Evolutionary conservation across 2,329 filamentous ascomycete species (phyloP).

Genomic region (Pseudogymnoascus sp.): DNA sequence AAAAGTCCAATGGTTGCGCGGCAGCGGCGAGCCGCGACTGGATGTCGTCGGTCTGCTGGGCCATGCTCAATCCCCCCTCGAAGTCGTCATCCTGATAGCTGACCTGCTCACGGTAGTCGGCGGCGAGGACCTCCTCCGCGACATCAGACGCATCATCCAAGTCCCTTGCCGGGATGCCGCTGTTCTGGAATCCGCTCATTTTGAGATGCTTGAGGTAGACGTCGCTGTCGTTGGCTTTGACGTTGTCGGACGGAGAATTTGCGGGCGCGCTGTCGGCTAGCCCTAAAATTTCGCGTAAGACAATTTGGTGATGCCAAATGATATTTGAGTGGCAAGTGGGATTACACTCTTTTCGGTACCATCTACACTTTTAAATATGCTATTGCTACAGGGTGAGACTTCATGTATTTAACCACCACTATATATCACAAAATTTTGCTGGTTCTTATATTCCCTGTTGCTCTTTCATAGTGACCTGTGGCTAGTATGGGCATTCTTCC

Average conservation of each 20-base stretch:
- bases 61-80: constrained; percentile 62
- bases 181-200: constrained; percentile 58
- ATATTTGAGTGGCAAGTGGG: background rate
- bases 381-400: background rate
- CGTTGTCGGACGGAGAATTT: constrained; percentile 7
- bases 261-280: constrained; percentile 7
- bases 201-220: constrained; percentile 12
- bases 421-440: background rate
- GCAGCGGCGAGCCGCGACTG: constrained; percentile 86
- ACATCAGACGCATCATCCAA: constrained; percentile 81
- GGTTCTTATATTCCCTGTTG: background rate
- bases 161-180: constrained; percentile 49
- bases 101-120: constrained; percentile 93
- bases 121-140: constrained; percentile 90
- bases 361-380: background rate
- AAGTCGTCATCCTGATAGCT: constrained; percentile 85
- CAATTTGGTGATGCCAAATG: constrained; percentile 1
- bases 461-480: background rate
- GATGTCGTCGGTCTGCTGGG: constrained; percentile 78
- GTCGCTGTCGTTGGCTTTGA: constrained; percentile 9
- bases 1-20: constrained; percentile 91
- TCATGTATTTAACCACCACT: background rate
- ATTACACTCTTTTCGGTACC: background rate
- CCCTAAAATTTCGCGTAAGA: constrained; percentile 9
- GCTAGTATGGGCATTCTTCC: background rate